Evolutionary conservation across 352 stramenopile genomes (phyloP).

Genomic region (Pilasporangium apinafurcum): DNA sequence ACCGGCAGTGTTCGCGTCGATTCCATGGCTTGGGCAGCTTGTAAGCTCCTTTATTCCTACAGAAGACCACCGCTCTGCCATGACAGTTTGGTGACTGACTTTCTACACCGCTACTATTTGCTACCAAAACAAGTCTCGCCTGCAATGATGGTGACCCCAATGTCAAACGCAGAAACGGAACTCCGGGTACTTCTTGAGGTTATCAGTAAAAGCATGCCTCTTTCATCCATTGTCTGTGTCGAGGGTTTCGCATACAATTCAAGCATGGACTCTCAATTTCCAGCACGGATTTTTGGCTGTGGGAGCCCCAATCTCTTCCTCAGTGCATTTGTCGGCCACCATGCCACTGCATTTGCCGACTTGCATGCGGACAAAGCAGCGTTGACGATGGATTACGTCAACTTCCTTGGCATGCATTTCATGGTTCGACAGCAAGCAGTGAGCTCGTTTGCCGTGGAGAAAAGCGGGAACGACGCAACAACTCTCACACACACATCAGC

Average conservation of each 20-base stretch:
- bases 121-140: conserved; percentile 11
- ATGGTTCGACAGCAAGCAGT: conserved; percentile 37
- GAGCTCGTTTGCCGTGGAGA: conserved; percentile 10
- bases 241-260: conserved; percentile 22
- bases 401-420: conserved; percentile 30
- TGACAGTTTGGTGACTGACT: conserved; percentile 27
- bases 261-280: conserved; percentile 5
- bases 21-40: conserved; percentile 41
- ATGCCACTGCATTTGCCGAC: conserved; percentile 18
- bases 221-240: conserved; percentile 28
- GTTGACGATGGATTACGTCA: conserved; percentile 33
- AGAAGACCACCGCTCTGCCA: conserved; percentile 32
- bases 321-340: conserved; percentile 26
- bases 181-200: conserved; percentile 24
- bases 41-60: conserved; percentile 27
- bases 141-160: conserved; percentile 17
- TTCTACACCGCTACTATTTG: conserved; percentile 28
- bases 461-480: background rate
- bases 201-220: conserved; percentile 29
- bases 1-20: conserved; percentile 32
- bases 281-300: conserved; percentile 27
- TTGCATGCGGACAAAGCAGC: conserved; percentile 32
- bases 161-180: conserved; percentile 26
- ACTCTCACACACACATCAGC: background rate
- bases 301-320: conserved; percentile 18